A percentile compares a stretch with the other conserved stretches of the same genome.
Conservation (phyloP, 768 basidiomycete species). For the Calocera viscosa region DNA sequence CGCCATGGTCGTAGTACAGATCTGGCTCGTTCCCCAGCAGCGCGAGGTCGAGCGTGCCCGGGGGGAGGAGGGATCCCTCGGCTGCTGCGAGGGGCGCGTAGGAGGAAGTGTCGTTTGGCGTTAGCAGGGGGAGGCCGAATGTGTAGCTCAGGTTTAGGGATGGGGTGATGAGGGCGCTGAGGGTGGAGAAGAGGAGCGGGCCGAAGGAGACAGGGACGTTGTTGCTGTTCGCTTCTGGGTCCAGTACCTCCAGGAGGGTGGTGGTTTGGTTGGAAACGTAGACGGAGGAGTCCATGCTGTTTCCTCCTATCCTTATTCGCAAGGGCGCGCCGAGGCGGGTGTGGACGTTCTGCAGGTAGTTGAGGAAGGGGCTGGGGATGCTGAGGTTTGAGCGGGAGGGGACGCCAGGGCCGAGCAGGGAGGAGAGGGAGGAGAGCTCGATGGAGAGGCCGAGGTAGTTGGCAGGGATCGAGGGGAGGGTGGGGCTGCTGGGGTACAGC, state of each 20-base stretch:
- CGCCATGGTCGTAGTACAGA: slow-evolving; percentile 9
- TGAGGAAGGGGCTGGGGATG: slow-evolving; percentile 10
- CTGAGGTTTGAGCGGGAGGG: too few relatives aligned
- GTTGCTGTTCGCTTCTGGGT: slow-evolving; percentile 27
- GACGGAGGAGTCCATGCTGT: slow-evolving; percentile 34
- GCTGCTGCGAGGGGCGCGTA: slow-evolving; percentile 9
- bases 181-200: slow-evolving; percentile 33
- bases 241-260: slow-evolving; percentile 33
- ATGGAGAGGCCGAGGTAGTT: neutral
- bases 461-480: slow-evolving; percentile 2
- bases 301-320: slow-evolving; percentile 41
- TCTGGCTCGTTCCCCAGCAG: slow-evolving; percentile 17
- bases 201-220: slow-evolving; percentile 41
- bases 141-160: slow-evolving; percentile 6
- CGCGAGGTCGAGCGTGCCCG: slow-evolving; percentile 11
- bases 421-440: slow-evolving; percentile 6
- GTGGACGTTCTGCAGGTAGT: slow-evolving; percentile 11
- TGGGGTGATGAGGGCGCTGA: slow-evolving; percentile 25
- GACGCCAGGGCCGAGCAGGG: neutral
- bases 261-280: slow-evolving; percentile 33
- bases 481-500: neutral
- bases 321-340: slow-evolving; percentile 26
- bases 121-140: slow-evolving; percentile 12
- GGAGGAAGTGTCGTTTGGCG: slow-evolving; percentile 10
- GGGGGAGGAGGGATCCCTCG: slow-evolving; percentile 1